Evolutionary conservation across 148 eudicot species (phyloP), one percentile per base, ranked within the genome.

Genomic region (Chenopodium quinoa): DNA sequence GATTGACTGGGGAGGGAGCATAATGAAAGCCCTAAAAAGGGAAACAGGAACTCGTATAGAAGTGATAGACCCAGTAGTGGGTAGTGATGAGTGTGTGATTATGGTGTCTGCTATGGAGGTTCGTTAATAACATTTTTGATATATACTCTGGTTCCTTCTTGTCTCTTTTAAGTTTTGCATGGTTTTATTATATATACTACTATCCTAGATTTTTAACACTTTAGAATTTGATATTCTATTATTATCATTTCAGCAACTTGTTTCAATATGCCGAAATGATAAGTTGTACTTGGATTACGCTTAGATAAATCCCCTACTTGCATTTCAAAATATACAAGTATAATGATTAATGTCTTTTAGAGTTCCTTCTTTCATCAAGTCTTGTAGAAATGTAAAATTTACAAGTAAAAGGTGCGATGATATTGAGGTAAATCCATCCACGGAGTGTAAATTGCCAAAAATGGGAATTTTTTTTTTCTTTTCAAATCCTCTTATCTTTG

Each of bases 51-150:
- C 82, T 44, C 29, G 60, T 73, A 19, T 80, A 46, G 9, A 25
- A n/a, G 77, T 73, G 46, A 73, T 58, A 27, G 70, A 66, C 29
- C 71, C 82, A 64, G 10, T 60, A 4, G 72, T 60, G 52, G 77
- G 82, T 47, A 40, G 47, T 46, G 22, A 62, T 80, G 82, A 80
- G 71, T 32, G 50, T 23, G 77, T 80, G 37, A 63, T 80, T 58
- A 73, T 12, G 11, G 77, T 80, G 63, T 80, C 78, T 80, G 82
- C 82, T 46, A 60, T 73, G 71, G 82, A 80, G 82, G 82, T 80
- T 73, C 25, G 82, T 58, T 52, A 71, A 31, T 31, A 56, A 34
- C 20, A 12, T 3, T 29, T 13, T 29, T 14, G 11, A 16, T 12
- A 29, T 29, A 20, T 14, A 11, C 13, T 12, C 20, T 68, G 2